Conservation (phyloP, 2,329 filamentous ascomycete species). For the Colletotrichum phormii region DNA sequence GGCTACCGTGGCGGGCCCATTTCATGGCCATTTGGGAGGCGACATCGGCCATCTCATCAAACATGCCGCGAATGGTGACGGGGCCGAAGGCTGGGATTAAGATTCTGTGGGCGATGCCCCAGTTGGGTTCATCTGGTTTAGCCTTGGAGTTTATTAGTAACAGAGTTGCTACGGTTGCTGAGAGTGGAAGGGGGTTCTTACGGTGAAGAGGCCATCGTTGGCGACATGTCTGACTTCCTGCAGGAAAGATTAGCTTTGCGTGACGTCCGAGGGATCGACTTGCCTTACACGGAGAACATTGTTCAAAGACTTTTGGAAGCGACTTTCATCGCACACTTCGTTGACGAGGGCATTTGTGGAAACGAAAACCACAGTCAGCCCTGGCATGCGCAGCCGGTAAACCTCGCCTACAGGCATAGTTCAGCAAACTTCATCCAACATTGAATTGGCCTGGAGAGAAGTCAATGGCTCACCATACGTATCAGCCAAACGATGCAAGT, state of each 20-base stretch:
- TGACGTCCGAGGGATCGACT: no score
- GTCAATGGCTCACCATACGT: conserved; percentile 67
- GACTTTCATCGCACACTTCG: conserved; percentile 73
- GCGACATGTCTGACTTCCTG: conserved; percentile 69
- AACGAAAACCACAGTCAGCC: conserved; percentile 59
- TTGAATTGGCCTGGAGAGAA: no score
- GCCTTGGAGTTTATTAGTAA: conserved; percentile 17
- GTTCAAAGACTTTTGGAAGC: conserved; percentile 70
- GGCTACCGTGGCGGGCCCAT: conserved; percentile 58
- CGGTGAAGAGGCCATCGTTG: conserved; percentile 47
- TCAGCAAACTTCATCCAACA: neutral
- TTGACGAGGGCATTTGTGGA: conserved; percentile 67
- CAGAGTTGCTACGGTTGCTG: neutral
- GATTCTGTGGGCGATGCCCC: conserved; percentile 69
- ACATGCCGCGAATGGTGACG: conserved; percentile 71
- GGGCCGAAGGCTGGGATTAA: conserved; percentile 79
- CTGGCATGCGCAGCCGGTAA: conserved; percentile 65
- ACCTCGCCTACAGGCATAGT: conserved; percentile 61
- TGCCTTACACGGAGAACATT: conserved; percentile 51
- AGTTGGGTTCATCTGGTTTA: conserved; percentile 35
- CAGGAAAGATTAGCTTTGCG: neutral
- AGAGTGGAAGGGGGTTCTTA: neutral
- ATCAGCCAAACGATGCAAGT: conserved; percentile 68
- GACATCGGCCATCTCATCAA: conserved; percentile 64
- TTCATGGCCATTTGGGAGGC: conserved; percentile 64